Conservation (phyloP, 805 yeast species). For the Clavispora fructus region DNA sequence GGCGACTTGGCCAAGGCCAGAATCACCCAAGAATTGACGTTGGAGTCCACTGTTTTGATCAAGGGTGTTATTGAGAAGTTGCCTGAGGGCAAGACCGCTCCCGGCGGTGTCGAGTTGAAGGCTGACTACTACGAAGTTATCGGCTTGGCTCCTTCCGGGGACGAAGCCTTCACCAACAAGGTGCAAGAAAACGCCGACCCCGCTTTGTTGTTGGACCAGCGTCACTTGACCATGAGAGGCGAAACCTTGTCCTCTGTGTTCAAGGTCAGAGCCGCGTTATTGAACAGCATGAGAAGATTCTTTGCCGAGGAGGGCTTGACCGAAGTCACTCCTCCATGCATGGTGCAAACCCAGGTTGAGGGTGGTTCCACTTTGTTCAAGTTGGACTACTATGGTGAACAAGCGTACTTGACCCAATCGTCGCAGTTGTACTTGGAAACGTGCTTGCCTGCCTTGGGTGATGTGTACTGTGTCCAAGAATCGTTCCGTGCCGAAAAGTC, state of each 20-base stretch:
- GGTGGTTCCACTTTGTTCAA: constrained; percentile 97
- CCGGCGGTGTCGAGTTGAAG: constrained; percentile 91
- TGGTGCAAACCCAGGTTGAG: constrained; percentile 99
- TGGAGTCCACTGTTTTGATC: constrained; percentile 78
- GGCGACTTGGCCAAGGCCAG: constrained; percentile 93
- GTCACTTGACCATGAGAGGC: constrained; percentile 95
- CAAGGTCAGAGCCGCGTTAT: constrained; percentile 85
- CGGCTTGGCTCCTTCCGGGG: constrained; percentile 95
- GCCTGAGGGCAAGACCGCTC: constrained; percentile 96
- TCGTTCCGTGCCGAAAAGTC: constrained; percentile 99
- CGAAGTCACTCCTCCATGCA: constrained; percentile 98
- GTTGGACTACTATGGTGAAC: constrained; percentile 93
- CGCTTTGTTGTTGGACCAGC: constrained; percentile 83
- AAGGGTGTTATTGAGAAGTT: constrained; percentile 77
- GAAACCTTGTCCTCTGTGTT: constrained; percentile 88
- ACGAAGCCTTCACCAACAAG: constrained; percentile 90
- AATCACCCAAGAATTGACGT: constrained; percentile 76
- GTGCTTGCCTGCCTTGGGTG: constrained; percentile 92
- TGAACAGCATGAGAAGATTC: constrained; percentile 70
- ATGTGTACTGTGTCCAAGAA: constrained; percentile 95
- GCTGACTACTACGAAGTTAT: constrained; percentile 87
- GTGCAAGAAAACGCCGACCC: constrained; percentile 94
- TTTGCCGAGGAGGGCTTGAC: constrained; percentile 67
- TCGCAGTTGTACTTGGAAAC: constrained; percentile 97
- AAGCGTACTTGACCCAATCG: constrained; percentile 93